Conservation (phyloP, 2,329 filamentous ascomycete species). For the Epichloe coenophiala region DNA sequence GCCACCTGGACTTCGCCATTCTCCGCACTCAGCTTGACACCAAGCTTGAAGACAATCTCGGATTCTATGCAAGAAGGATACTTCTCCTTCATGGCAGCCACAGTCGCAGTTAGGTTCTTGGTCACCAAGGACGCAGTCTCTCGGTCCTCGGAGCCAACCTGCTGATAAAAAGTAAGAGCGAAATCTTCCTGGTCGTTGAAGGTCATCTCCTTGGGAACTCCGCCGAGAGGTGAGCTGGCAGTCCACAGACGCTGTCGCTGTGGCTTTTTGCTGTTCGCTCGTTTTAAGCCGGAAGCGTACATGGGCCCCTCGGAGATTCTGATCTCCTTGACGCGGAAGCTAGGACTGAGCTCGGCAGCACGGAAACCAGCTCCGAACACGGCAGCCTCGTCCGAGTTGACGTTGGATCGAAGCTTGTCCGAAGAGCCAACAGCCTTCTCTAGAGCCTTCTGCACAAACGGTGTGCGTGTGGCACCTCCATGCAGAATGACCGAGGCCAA, state of each 20-base stretch:
- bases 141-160: constrained; percentile 43
- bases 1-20: constrained; percentile 70
- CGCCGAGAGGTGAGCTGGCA: constrained; percentile 59
- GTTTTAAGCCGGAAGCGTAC: constrained; percentile 66
- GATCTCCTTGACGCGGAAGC: constrained; percentile 97
- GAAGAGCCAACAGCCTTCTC: constrained; percentile 59
- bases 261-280: constrained; percentile 53
- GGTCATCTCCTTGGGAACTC: constrained; percentile 67
- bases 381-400: constrained; percentile 93
- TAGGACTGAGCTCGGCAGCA: constrained; percentile 80
- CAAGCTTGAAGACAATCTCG: constrained; percentile 70
- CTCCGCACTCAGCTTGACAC: constrained; percentile 55
- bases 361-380: constrained; percentile 94
- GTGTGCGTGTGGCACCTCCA: constrained; percentile 78
- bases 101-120: constrained; percentile 72
- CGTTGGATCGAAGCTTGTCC: constrained; percentile 79
- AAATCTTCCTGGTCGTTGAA: constrained; percentile 78
- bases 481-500: constrained; percentile 87
- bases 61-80: constrained; percentile 58
- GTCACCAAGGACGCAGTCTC: constrained; percentile 56
- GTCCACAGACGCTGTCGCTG: constrained; percentile 76
- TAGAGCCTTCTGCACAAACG: constrained; percentile 83
- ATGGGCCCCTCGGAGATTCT: constrained; percentile 61
- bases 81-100: constrained; percentile 64
- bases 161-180: constrained; percentile 65